These are phyloP conservation scores for Calonectria hawksworthii DNA, from an alignment of 2,329 filamentous ascomycete species.

Conservation along the genomic window DNA sequence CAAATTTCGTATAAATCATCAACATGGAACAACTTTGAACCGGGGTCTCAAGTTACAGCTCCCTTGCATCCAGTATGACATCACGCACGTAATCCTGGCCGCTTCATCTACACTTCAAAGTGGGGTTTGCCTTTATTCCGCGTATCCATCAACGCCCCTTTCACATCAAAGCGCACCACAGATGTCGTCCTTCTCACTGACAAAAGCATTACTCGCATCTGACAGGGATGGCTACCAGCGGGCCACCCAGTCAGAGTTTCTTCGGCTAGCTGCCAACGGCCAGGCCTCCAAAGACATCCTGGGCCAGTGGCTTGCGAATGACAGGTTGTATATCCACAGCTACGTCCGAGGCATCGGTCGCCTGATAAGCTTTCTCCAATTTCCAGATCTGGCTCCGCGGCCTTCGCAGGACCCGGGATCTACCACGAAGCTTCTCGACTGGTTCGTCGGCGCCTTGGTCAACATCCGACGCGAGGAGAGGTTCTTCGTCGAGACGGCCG, in stretches of 20 bases:
- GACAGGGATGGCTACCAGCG: slow-evolving; percentile 61
- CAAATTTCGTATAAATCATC: neutral
- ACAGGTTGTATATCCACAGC: slow-evolving; percentile 78
- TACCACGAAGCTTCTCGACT: slow-evolving; percentile 70
- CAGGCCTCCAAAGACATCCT: slow-evolving; percentile 68
- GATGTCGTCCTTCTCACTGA: slow-evolving; percentile 60
- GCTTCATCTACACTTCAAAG: neutral
- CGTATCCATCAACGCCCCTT: neutral
- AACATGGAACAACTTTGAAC: slow-evolving; percentile 40
- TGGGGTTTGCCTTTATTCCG: neutral
- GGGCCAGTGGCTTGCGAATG: slow-evolving; percentile 78
- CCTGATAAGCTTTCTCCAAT: slow-evolving; percentile 72
- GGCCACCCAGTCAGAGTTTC: slow-evolving; percentile 77
- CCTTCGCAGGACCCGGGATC: slow-evolving; percentile 43
- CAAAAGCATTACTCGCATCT: slow-evolving; percentile 67
- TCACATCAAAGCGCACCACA: neutral
- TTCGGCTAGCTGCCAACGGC: slow-evolving; percentile 74
- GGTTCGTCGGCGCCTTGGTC: slow-evolving; percentile 74
- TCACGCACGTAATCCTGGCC: neutral
- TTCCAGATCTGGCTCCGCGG: slow-evolving; percentile 56
- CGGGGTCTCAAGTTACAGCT: neutral
- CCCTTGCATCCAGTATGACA: slow-evolving; percentile 1
- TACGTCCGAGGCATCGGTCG: slow-evolving; percentile 77
- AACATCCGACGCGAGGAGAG: slow-evolving; percentile 77
- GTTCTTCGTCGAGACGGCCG: slow-evolving; percentile 76